phyloP scores from a whole-genome alignment of 2,329 filamentous ascomycete genomes.

The Fusarium paranaense region DNA sequence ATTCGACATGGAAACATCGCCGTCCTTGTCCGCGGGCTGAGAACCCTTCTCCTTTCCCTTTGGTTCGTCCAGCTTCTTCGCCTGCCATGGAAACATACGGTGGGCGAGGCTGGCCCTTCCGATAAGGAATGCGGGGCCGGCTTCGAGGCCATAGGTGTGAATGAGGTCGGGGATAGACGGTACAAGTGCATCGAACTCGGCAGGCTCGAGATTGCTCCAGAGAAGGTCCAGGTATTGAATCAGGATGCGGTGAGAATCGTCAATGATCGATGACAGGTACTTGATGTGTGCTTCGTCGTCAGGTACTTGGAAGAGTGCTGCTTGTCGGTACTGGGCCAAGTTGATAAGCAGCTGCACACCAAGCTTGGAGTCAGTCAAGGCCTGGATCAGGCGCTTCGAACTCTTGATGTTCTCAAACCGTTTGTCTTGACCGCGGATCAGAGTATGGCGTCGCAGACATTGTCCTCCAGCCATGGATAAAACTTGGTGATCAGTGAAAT shows the following conservation, averaged over 20 bases:
- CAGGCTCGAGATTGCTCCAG: slow-evolving; percentile 78
- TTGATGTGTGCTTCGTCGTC: slow-evolving; percentile 86
- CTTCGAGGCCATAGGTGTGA: slow-evolving; percentile 81
- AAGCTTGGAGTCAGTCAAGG: slow-evolving; percentile 81
- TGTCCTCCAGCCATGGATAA: slow-evolving; percentile 90
- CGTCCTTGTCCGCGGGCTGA: slow-evolving; percentile 61
- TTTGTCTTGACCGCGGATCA: slow-evolving; percentile 83
- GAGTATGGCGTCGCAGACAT: slow-evolving; percentile 80
- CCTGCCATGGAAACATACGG: slow-evolving; percentile 64
- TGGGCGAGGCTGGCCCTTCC: slow-evolving; percentile 79
- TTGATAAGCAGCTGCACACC: slow-evolving; percentile 88
- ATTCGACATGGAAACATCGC: slow-evolving; percentile 66
- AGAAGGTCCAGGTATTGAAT: slow-evolving; percentile 91
- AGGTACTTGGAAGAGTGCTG: slow-evolving; percentile 81
- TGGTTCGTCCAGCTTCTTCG: slow-evolving; percentile 46
- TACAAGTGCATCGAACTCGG: slow-evolving; percentile 82
- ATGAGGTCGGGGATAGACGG: slow-evolving; percentile 82
- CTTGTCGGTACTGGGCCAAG: slow-evolving; percentile 88
- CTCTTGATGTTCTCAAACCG: slow-evolving; percentile 81
- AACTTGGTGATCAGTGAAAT: slow-evolving; percentile 90
- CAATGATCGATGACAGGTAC: slow-evolving; percentile 85
- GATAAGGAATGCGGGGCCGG: slow-evolving; percentile 86
- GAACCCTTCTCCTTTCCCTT: slow-evolving; percentile 46
- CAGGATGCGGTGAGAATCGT: slow-evolving; percentile 88
- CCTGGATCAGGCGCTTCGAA: slow-evolving; percentile 82